A percentile compares a stretch with the other conserved stretches of the same genome.
Evolutionary conservation across 208 protist species (phyloP).

Genomic region (Strigomonas oncopelti): DNA sequence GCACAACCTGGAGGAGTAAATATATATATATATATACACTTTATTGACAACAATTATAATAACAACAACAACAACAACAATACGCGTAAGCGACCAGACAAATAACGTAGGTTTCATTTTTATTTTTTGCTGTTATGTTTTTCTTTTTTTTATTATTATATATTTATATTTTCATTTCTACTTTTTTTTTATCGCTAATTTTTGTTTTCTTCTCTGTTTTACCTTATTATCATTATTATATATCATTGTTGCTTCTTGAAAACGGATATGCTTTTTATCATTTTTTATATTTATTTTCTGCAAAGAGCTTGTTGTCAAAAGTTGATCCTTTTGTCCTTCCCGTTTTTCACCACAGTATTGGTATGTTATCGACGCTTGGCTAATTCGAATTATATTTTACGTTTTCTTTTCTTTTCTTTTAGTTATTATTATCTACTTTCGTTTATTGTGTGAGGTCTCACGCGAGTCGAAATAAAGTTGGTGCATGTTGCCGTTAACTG

Average conservation of each 20-base stretch:
- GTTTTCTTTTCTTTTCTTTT: too few relatives aligned
- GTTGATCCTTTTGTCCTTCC: too few relatives aligned
- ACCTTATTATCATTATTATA: slow-evolving; percentile 8
- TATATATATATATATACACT: not conserved
- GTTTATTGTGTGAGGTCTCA: too few relatives aligned
- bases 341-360: too few relatives aligned
- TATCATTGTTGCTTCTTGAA: not conserved
- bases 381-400: too few relatives aligned
- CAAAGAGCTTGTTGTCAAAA: too few relatives aligned
- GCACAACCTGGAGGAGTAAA: not conserved
- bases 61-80: slow-evolving; percentile 4
- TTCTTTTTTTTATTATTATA: slow-evolving; percentile 2
- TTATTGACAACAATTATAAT: slow-evolving; percentile 1
- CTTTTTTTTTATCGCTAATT: slow-evolving; percentile 3
- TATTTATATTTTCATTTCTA: slow-evolving; percentile 5
- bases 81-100: not conserved
- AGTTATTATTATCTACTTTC: too few relatives aligned
- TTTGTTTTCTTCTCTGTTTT: slow-evolving; percentile 13
- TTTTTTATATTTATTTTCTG: slow-evolving; percentile 3
- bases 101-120: slow-evolving; percentile 3
- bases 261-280: not conserved
- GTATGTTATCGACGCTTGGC: too few relatives aligned
- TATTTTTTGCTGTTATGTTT: slow-evolving; percentile 3
- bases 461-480: too few relatives aligned
- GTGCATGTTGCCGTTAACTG: too few relatives aligned